Conservation (phyloP, 163 green algal genomes). For the Botryococcus braunii region DNA sequence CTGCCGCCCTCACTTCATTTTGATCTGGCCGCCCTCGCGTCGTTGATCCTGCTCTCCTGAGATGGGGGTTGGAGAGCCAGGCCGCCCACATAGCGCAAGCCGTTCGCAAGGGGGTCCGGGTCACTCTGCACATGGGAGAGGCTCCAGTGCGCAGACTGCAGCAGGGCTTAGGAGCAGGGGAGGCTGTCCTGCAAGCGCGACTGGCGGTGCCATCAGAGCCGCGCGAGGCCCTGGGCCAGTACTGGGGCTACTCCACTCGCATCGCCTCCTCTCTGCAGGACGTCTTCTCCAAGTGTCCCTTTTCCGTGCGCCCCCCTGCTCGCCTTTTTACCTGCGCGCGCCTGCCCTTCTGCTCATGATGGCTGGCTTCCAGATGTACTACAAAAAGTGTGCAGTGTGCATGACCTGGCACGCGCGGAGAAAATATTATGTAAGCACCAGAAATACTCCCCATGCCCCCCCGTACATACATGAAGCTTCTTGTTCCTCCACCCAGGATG, state of each 20-base stretch:
- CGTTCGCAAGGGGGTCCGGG: slow-evolving; percentile 20
- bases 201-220: slow-evolving; percentile 41
- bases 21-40: too few species aligned
- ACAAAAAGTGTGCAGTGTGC: too few species aligned
- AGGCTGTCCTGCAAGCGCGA: slow-evolving; percentile 10
- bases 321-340: not conserved
- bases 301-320: slow-evolving; percentile 11
- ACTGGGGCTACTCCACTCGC: slow-evolving; percentile 85
- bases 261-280: slow-evolving; percentile 50
- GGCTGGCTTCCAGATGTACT: too few species aligned
- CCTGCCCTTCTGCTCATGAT: too few species aligned
- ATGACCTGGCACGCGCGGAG: too few species aligned
- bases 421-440: too few species aligned
- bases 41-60: too few species aligned
- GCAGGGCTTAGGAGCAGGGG: not conserved
- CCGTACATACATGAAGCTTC: too few species aligned
- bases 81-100: slow-evolving; percentile 25
- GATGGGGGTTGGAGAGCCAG: too few species aligned
- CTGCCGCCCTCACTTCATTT: too few species aligned
- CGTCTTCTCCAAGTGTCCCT: slow-evolving; percentile 55
- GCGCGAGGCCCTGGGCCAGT: slow-evolving; percentile 44
- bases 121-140: slow-evolving; percentile 52
- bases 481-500: too few species aligned
- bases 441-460: too few species aligned
- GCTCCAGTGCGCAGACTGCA: slow-evolving; percentile 3